These are phyloP conservation scores for Coemansia sp. DNA, from an alignment of 192 early-diverging fungal species.

Conservation along the genomic window DNA sequence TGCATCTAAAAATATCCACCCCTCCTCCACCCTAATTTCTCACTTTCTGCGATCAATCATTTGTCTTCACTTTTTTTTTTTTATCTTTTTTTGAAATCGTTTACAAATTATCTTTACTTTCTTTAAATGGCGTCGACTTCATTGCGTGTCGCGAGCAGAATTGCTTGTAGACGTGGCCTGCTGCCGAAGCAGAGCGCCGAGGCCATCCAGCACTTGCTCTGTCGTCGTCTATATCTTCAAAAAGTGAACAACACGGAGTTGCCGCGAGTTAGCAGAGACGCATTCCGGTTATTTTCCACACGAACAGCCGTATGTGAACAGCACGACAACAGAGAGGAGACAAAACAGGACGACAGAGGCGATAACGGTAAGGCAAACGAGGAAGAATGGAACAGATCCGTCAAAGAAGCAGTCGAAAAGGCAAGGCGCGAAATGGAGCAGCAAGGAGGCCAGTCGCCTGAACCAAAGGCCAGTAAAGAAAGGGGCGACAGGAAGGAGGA, in stretches of 20 bases:
- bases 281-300: neutral
- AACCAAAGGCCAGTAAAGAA: neutral
- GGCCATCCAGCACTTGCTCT: neutral
- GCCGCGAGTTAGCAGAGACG: neutral
- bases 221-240: neutral
- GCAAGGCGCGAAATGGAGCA: conserved; percentile 29
- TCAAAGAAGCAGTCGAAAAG: conserved; percentile 44
- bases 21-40: neutral
- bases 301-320: neutral
- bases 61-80: conserved; percentile 13
- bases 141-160: neutral
- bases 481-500: neutral
- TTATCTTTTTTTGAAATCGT: neutral
- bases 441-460: too few species aligned
- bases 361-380: neutral
- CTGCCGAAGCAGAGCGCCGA: neutral
- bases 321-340: neutral
- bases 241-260: neutral
- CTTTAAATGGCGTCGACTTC: neutral
- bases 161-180: neutral
- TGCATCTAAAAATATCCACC: neutral
- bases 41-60: neutral
- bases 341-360: neutral
- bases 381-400: conserved; percentile 38
- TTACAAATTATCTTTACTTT: neutral